Evolutionary conservation across 257 asterid species (phyloP).

Genomic region (Fraxinus excelsior): DNA sequence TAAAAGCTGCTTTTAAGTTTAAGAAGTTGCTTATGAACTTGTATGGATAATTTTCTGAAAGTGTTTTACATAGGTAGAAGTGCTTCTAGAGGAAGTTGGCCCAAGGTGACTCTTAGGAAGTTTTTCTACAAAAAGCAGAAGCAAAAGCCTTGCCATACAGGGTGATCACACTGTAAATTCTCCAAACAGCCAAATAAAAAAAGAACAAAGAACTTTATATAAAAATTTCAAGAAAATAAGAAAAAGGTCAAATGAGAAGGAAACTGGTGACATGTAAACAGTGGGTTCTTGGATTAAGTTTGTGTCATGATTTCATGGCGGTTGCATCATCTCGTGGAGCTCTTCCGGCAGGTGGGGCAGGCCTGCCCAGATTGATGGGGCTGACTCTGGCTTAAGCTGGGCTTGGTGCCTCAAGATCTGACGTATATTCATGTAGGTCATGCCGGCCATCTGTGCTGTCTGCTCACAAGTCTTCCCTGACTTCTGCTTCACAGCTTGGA

Average conservation of each 20-base stretch:
- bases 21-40: too few relatives aligned
- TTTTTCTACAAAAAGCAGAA: too few relatives aligned
- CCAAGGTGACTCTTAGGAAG: too few relatives aligned
- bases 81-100: too few relatives aligned
- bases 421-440: constrained; percentile 84
- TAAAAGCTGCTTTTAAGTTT: too few relatives aligned
- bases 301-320: constrained; percentile 71
- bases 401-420: constrained; percentile 90
- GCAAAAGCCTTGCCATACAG: too few relatives aligned
- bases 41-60: too few relatives aligned
- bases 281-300: constrained; percentile 76
- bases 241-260: neutral
- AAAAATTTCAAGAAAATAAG: neutral
- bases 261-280: constrained; percentile 57
- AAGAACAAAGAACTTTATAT: neutral
- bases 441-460: constrained; percentile 63
- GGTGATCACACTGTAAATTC: neutral
- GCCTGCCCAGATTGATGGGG: constrained; percentile 63
- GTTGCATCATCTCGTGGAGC: constrained; percentile 62
- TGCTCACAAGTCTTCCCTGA: constrained; percentile 69
- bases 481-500: constrained; percentile 53
- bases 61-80: too few relatives aligned
- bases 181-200: neutral
- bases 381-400: constrained; percentile 78
- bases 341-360: constrained; percentile 58